Evolutionary conservation across 2,329 filamentous ascomycete genomes (phyloP), one percentile per base, ranked within the genome.

Genomic region (Epichloe amarillans): DNA sequence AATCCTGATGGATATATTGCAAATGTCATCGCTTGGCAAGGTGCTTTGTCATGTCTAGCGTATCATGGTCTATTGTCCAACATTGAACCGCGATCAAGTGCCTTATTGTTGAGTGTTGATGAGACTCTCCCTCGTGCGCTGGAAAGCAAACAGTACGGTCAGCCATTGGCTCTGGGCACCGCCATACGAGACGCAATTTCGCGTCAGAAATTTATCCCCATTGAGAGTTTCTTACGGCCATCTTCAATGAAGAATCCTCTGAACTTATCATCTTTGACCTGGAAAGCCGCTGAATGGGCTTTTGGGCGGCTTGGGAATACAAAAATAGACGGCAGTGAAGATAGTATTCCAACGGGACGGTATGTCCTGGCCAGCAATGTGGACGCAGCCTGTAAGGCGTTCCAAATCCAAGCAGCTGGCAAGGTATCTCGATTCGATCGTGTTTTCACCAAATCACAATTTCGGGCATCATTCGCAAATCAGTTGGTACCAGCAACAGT

Each of bases 1-100:
- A 95, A 95, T 62, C 87, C 88, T 1, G 88, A 94, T 64, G 88
- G 88, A 60, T 95, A 88, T 70, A 70, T 74, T 19, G 87, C 88
- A 42, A 95, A 95, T 64, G 73, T 88, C 41, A 70, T 76, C 6
- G 86, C 88, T 49, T 95, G 89, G 89, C 80, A 83, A 52, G 77
- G 78, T 39, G 88, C 82, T 2, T 74, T 95, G 41, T 75, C 79
- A n/a, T 73, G 79, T 48, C 84, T 88, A 1, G 75, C 83, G 0
- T 73, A 79, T 54, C 77, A 76, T 17, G 88, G 87, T 21, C 64
- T 69, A 15, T 67, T 75, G 2, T 69, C 72, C 12, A 64, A 65
- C 26, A 65, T 69, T 17, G 61, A 70, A 6, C 63, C 64, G 0
- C 64, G 63, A 5, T 66, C 71, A 2, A 74, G 74, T 52, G 68